Conservation (phyloP, 179 eudicot genomes). For the Silene noctiflora region DNA sequence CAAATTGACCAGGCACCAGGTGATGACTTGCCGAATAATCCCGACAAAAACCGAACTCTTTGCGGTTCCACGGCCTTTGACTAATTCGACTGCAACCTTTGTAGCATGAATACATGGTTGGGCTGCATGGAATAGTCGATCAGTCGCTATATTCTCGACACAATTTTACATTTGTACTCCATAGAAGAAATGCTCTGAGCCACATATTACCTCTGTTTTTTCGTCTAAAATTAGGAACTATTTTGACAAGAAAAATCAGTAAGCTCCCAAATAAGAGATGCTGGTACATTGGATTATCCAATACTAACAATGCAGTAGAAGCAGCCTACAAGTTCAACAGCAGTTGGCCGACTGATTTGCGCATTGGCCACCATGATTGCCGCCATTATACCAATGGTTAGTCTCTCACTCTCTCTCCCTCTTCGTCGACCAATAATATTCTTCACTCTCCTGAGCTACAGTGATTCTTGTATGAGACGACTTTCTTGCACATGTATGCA, state of each 20-base stretch:
- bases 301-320: conserved; percentile 35
- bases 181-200: no score
- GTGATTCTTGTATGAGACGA: no score
- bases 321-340: conserved; percentile 54
- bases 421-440: background rate
- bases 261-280: conserved; percentile 63
- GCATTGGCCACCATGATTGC: conserved; percentile 69
- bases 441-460: background rate
- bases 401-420: background rate
- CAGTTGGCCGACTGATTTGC: conserved; percentile 62
- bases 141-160: no score
- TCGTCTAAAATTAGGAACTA: conserved; percentile 38
- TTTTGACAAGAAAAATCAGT: conserved; percentile 46
- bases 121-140: no score
- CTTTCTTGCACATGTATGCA: no score
- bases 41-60: no score
- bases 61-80: no score
- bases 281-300: conserved; percentile 63
- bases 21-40: no score
- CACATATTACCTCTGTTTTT: background rate
- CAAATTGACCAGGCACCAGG: no score
- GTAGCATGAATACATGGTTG: no score
- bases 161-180: no score
- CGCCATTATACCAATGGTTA: conserved; percentile 77
- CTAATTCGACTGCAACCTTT: no score